These are phyloP conservation scores for Podospora fimiseda DNA, from an alignment of 495 filamentous ascomycete species.

Conservation along the genomic window DNA sequence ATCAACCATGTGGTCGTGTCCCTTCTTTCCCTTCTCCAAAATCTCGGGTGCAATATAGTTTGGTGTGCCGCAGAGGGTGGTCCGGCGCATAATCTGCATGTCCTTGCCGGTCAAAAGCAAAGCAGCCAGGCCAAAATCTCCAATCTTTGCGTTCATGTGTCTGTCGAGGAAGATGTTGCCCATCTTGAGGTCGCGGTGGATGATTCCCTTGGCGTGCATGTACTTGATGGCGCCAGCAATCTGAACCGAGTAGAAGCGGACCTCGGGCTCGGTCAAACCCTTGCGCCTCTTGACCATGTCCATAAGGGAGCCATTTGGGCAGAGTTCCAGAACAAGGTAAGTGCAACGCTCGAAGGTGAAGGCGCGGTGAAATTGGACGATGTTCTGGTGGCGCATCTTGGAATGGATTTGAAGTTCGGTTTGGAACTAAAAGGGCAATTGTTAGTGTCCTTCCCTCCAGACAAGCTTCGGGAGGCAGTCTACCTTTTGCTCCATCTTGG, in stretches of 20 bases:
- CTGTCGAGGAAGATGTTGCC: constrained; percentile 95
- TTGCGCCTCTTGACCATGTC: constrained; percentile 91
- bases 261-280: constrained; percentile 82
- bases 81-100: constrained; percentile 66
- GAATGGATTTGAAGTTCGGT: constrained; percentile 97
- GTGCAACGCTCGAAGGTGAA: constrained; percentile 85
- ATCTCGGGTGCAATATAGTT: constrained; percentile 99
- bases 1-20: constrained; percentile 86
- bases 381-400: constrained; percentile 89
- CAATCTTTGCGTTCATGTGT: constrained; percentile 96
- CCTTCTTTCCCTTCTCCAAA: constrained; percentile 73
- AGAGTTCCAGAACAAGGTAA: constrained; percentile 91
- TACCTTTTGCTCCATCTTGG: constrained; percentile 84
- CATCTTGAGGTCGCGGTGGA: constrained; percentile 96
- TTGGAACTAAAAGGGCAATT: constrained; percentile 64
- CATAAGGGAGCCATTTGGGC: constrained; percentile 95
- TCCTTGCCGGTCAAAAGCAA: constrained; percentile 81
- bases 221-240: constrained; percentile 95
- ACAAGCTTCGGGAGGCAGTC: background rate
- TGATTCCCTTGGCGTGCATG: constrained; percentile 87
- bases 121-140: constrained; percentile 96
- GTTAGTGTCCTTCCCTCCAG: constrained; percentile 28
- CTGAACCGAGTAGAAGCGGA: constrained; percentile 86
- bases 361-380: constrained; percentile 89
- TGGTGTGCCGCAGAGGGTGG: constrained; percentile 91